Percentiles rank a stretch among this genome's conserved stretches.
Evolutionary conservation across 768 basidiomycete species (phyloP).

Genomic region (Mycena maculata): DNA sequence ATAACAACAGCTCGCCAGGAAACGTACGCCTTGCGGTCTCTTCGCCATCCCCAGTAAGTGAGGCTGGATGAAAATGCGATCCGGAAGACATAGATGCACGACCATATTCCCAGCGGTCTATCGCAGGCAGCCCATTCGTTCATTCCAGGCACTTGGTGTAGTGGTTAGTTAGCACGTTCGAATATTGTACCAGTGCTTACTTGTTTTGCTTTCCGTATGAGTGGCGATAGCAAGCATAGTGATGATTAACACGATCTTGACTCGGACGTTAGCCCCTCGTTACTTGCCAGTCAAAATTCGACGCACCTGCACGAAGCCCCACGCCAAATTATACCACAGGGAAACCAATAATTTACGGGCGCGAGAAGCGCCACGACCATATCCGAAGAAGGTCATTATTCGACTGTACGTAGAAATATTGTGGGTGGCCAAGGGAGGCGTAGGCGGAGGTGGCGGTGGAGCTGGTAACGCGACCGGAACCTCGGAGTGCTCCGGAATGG

Average conservation of each 20-base stretch:
- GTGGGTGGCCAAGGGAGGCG: constrained; percentile 40
- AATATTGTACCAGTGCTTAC: constrained; percentile 1
- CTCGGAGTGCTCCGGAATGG: constrained; percentile 28
- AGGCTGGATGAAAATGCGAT: constrained; percentile 56
- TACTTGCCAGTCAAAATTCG: constrained; percentile 3
- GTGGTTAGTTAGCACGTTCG: neutral
- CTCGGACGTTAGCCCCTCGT: constrained; percentile 11
- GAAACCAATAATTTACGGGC: constrained; percentile 62
- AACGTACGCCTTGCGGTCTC: constrained; percentile 44
- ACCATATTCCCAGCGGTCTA: constrained; percentile 68
- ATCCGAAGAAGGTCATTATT: constrained; percentile 57
- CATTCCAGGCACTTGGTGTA: constrained; percentile 30
- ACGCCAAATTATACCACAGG: constrained; percentile 56
- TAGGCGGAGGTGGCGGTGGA: constrained; percentile 21
- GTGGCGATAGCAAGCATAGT: constrained; percentile 58
- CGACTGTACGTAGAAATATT: constrained; percentile 42
- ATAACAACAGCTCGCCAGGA: constrained; percentile 4
- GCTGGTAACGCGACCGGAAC: constrained; percentile 33
- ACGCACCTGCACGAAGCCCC: constrained; percentile 63
- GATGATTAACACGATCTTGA: constrained; percentile 62
- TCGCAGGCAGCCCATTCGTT: constrained; percentile 66
- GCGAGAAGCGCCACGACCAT: constrained; percentile 61
- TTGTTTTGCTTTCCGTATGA: constrained; percentile 54
- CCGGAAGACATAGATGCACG: constrained; percentile 64
- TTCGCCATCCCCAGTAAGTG: constrained; percentile 62